phyloP scores from a whole-genome alignment of 169 alveolate genomes.

The Miamiensis avidus region DNA sequence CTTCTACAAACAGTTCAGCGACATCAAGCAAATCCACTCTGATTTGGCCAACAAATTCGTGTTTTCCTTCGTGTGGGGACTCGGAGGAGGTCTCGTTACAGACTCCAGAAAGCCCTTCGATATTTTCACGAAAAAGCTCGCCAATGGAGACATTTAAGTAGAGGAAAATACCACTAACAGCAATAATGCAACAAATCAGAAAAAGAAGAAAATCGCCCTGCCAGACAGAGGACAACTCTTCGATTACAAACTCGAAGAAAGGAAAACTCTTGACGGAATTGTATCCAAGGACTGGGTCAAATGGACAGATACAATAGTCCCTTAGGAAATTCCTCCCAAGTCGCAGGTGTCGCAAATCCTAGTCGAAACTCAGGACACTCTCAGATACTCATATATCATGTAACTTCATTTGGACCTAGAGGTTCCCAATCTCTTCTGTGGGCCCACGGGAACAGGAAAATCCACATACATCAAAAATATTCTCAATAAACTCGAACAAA shows the following conservation, averaged over 20 bases:
- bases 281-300: slow-evolving; percentile 69
- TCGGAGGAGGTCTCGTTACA: slow-evolving; percentile 56
- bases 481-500: too few species aligned
- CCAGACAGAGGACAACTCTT: slow-evolving; percentile 61
- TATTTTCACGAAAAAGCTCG: slow-evolving; percentile 51
- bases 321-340: slow-evolving; percentile 52
- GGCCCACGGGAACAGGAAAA: slow-evolving; percentile 95
- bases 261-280: slow-evolving; percentile 31
- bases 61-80: slow-evolving; percentile 49
- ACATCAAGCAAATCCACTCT: not conserved
- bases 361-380: slow-evolving; percentile 87
- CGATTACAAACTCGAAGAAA: slow-evolving; percentile 78
- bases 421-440: slow-evolving; percentile 85
- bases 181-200: too few species aligned
- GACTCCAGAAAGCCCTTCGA: slow-evolving; percentile 62
- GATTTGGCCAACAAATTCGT: slow-evolving; percentile 15
- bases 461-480: slow-evolving; percentile 72
- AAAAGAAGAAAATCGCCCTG: slow-evolving; percentile 28
- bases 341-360: slow-evolving; percentile 74
- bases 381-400: slow-evolving; percentile 77
- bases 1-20: slow-evolving; percentile 15
- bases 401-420: slow-evolving; percentile 60
- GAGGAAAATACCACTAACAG: slow-evolving; percentile 4
- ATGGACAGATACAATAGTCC: slow-evolving; percentile 84
- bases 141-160: slow-evolving; percentile 56